These are phyloP conservation scores for Neurospora sp. DNA, from an alignment of 495 filamentous ascomycete genomes.

Conservation along the genomic window DNA sequence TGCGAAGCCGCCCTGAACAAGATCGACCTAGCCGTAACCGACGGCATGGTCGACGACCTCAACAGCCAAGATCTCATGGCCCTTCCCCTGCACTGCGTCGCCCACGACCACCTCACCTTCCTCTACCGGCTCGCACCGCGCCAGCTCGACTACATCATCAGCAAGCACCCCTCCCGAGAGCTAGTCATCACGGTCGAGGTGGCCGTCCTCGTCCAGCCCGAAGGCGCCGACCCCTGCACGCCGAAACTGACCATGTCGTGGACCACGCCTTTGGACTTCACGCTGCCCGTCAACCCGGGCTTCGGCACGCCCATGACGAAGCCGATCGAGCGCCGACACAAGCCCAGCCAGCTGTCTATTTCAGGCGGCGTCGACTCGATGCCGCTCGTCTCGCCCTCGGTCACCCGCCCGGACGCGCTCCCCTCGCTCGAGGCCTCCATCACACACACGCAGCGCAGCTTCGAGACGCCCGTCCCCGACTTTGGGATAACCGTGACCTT, in stretches of 20 bases:
- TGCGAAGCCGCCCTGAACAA: conserved; percentile 60
- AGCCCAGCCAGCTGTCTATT: conserved; percentile 51
- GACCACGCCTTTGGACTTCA: conserved; percentile 77
- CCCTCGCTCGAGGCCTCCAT: conserved; percentile 38
- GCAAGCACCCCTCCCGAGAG: conserved; percentile 39
- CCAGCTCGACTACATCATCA: conserved; percentile 42
- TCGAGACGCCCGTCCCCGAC: conserved; percentile 41
- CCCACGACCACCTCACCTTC: conserved; percentile 77
- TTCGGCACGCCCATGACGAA: conserved; percentile 39
- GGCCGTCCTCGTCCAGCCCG: conserved; percentile 46
- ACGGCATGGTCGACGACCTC: conserved; percentile 60
- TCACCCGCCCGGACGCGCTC: conserved; percentile 42
- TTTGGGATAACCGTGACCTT: conserved; percentile 67
- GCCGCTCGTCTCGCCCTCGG: conserved; percentile 35
- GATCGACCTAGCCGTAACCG: conserved; percentile 53
- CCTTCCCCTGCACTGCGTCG: conserved; percentile 59
- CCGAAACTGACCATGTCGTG: conserved; percentile 71
- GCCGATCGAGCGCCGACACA: conserved; percentile 56
- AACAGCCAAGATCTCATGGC: conserved; percentile 43
- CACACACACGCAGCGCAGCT: conserved; percentile 20
- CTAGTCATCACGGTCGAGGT: conserved; percentile 56
- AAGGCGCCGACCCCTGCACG: conserved; percentile 43
- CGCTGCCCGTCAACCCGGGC: conserved; percentile 49
- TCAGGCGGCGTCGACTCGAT: conserved; percentile 30
- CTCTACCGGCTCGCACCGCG: conserved; percentile 67